Percentiles rank a stretch among this genome's conserved stretches.
These are phyloP conservation scores for Pestalotiopsis sp. DNA, from an alignment of 2,329 filamentous ascomycete genomes.

Conservation along the genomic window DNA sequence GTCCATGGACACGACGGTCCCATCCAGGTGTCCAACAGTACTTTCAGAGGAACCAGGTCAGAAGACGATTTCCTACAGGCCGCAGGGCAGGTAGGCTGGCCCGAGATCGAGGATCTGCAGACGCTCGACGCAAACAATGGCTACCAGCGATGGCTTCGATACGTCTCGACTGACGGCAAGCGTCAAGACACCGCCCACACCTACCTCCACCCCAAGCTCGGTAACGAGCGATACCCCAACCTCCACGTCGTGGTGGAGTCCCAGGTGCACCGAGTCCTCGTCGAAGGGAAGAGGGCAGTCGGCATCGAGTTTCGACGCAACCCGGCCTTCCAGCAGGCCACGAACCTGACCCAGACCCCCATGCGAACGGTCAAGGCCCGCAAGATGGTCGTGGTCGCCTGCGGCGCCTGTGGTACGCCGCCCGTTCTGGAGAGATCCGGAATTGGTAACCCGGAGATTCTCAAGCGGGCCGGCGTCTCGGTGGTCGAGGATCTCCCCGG, in stretches of 20 bases:
- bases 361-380: slow-evolving; percentile 46
- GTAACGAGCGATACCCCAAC: slow-evolving; percentile 31
- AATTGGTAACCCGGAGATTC: slow-evolving; percentile 52
- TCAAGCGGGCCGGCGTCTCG: slow-evolving; percentile 45
- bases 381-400: slow-evolving; percentile 53
- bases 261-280: slow-evolving; percentile 47
- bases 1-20: slow-evolving; percentile 51
- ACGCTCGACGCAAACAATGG: slow-evolving; percentile 43
- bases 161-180: slow-evolving; percentile 27
- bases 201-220: slow-evolving; percentile 30
- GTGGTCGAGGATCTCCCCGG: slow-evolving; percentile 52
- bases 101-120: slow-evolving; percentile 52
- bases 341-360: slow-evolving; percentile 24
- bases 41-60: slow-evolving; percentile 38
- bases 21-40: slow-evolving; percentile 50
- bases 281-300: slow-evolving; percentile 54
- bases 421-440: slow-evolving; percentile 65
- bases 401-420: slow-evolving; percentile 56
- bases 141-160: slow-evolving; percentile 28
- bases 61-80: slow-evolving; percentile 51
- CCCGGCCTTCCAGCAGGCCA: slow-evolving; percentile 28
- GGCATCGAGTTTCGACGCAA: slow-evolving; percentile 51
- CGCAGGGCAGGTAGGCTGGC: slow-evolving; percentile 45
- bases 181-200: slow-evolving; percentile 29
- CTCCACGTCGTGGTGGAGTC: slow-evolving; percentile 33